Conservation (phyloP, 805 yeast genomes). For the Ogataea henricii region DNA sequence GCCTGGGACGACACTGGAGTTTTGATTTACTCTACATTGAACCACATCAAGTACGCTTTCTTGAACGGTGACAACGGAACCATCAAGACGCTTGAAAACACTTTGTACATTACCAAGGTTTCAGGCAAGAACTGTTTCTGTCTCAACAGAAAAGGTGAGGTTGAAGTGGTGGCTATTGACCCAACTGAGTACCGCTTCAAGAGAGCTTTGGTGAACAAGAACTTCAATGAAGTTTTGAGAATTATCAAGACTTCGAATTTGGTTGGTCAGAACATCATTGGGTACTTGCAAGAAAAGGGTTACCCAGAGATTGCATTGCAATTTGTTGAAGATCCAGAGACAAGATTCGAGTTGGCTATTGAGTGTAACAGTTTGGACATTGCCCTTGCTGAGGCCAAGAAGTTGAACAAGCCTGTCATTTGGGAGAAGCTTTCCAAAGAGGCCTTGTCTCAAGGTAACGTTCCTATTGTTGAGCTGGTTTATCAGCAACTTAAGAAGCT, state of each 20-base stretch:
- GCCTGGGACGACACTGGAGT: conserved; percentile 97
- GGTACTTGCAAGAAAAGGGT: conserved; percentile 91
- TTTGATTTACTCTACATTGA: conserved; percentile 87
- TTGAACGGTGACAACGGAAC: conserved; percentile 95
- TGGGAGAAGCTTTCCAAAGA: conserved; percentile 87
- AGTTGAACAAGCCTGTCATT: conserved; percentile 61
- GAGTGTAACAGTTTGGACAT: conserved; percentile 88
- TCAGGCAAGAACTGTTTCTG: conserved; percentile 73
- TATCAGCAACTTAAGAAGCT: conserved; percentile 85
- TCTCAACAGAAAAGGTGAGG: conserved; percentile 81
- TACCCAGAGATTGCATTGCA: conserved; percentile 97
- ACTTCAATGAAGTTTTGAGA: conserved; percentile 88
- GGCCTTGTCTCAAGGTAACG: conserved; percentile 88
- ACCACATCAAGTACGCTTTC: conserved; percentile 91
- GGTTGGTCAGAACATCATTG: conserved; percentile 96
- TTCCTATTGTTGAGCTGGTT: conserved; percentile 79
- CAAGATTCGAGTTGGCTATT: conserved; percentile 91
- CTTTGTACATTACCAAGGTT: conserved; percentile 78
- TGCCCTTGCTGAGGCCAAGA: conserved; percentile 87
- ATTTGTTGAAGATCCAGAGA: conserved; percentile 94
- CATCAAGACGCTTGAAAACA: conserved; percentile 86
- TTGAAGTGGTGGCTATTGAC: conserved; percentile 77
- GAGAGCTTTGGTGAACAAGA: conserved; percentile 84
- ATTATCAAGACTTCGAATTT: conserved; percentile 85
- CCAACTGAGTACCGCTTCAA: conserved; percentile 98